These are phyloP conservation scores for Iris pallida DNA, from an alignment of 116 monocot genomes.

Conservation along the genomic window DNA sequence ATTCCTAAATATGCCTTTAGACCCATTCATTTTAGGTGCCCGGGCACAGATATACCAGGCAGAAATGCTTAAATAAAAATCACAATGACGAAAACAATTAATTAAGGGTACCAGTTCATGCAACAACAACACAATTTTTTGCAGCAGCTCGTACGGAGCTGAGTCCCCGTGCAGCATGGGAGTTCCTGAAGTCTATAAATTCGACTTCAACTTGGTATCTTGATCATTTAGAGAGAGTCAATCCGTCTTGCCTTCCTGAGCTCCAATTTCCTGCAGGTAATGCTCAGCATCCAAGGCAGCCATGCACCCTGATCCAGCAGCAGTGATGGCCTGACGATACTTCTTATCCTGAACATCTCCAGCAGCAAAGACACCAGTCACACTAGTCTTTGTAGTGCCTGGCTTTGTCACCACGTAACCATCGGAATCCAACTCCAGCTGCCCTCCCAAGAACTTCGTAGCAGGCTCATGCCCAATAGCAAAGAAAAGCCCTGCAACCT, in stretches of 20 bases:
- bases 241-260: constrained; percentile 61
- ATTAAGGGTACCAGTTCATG: too few relatives aligned
- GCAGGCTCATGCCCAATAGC: constrained; percentile 92
- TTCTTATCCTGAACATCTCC: constrained; percentile 96
- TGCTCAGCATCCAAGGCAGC: constrained; percentile 96
- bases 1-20: too few relatives aligned
- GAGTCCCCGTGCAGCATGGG: too few relatives aligned
- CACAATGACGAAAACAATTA: too few relatives aligned
- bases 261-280: constrained; percentile 87
- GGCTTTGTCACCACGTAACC: constrained; percentile 78
- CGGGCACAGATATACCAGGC: too few relatives aligned
- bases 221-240: constrained; percentile 26
- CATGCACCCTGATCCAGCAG: constrained; percentile 94
- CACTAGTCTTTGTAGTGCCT: constrained; percentile 71
- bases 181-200: not conserved
- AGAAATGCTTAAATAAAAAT: too few relatives aligned
- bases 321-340: constrained; percentile 83
- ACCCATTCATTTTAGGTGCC: too few relatives aligned
- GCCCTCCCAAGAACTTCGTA: constrained; percentile 69
- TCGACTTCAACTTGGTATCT: constrained; percentile 1
- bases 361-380: constrained; percentile 80
- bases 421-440: constrained; percentile 77
- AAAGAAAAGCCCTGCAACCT: constrained; percentile 77
- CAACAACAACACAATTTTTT: too few relatives aligned
- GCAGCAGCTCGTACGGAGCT: too few relatives aligned